Base-by-base conservation (phyloP, 768 basidiomycete genomes). In the Tylopilus sp. region DNA sequence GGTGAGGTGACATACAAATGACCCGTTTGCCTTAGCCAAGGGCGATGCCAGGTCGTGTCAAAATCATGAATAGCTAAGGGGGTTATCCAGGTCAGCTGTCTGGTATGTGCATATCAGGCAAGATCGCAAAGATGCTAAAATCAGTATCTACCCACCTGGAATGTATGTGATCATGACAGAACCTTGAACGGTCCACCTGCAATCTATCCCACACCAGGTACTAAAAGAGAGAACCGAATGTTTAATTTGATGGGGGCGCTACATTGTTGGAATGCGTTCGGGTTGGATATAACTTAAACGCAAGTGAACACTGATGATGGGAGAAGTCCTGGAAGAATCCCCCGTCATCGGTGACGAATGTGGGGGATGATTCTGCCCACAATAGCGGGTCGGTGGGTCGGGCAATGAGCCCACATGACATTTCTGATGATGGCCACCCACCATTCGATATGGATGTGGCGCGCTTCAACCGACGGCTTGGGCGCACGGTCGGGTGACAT, bases 81-180 rank as follows among this genome's bases (percentile, higher is more conserved):
- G 44, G 56, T 66, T 66, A 58, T 51, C 56, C 44, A 50, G 43
- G 53, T 65, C 63, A 65, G 50, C 54, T 58, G 64, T 51, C 48
- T 35, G 47, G 50, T 52, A 64, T 52, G 59, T 56, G 46, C 65
- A 55, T 59, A 54, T 64, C 50, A 7, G 55, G 54, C 15, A 48
- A 43, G 35, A 55, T 54, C 54, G 6, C 48, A 51, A 47, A 41
- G 15, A 15, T 43, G 48, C 54, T 55, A 64, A 51, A 44, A 40
- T 39, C 23, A 39, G 50, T 36, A 46, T 51, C 47, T 41, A 48
- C 50, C 10, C 49, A 46, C 56, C 52, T 53, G 50, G 35, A 28
- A 53, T 40, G 52, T 36, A 41, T 53, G 23, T 22, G 35, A 51
- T 18, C 3, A 56, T 38, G 55, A 53, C 51, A 31, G 50, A 52